Evolutionary conservation across 176 grass and related monocot genomes (phyloP), one percentile per base, ranked within the genome.

Genomic region (Eremochloa ophiuroides): DNA sequence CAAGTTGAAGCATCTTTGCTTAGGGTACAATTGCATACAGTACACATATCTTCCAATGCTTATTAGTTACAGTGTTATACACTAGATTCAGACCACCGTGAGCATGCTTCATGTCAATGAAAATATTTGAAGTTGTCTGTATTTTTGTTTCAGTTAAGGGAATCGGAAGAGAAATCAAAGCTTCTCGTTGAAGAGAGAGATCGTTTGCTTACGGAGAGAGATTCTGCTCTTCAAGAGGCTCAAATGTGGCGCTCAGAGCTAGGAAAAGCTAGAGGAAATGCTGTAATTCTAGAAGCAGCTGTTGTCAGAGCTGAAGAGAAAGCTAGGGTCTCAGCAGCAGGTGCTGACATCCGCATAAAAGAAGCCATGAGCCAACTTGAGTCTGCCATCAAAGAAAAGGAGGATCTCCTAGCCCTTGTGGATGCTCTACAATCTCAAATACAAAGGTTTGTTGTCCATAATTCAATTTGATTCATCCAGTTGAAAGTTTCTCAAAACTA

Each of bases 191-290:
- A 89, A 89, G 84, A 95, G 76, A 86, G 88, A 88, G 93, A 95
- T 12, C 60, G 81, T 42, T 80, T 98, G 55, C 76, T 95, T 14
- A 98, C 72, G 80, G 81, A 95, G 82, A 83, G 88, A 81, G 95
- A 95, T 82, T 92, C 84, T 66, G 86, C 96, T 73, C 84, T 98
- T 85, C 96, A 95, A 85, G 96, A 98, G 74, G 93, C 85, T 76
- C 82, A 95, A 37, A 79, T 93, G 59, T 93, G 93, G 92, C 93
- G 88, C 41, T 98, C 76, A 62, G 93, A 98, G 64, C 82, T 98
- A 66, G 90, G 93, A 83, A 95, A 98, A 89, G 96, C 96, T 77
- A 93, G 96, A 91, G 96, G 94, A 56, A 91, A 88, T 86, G 96
- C 90, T 58, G 88, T 98, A 58, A 84, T 95, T 80, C 78, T 98